phyloP scores from a whole-genome alignment of 164 flowering plant genomes.

The Berberis vulgaris region DNA sequence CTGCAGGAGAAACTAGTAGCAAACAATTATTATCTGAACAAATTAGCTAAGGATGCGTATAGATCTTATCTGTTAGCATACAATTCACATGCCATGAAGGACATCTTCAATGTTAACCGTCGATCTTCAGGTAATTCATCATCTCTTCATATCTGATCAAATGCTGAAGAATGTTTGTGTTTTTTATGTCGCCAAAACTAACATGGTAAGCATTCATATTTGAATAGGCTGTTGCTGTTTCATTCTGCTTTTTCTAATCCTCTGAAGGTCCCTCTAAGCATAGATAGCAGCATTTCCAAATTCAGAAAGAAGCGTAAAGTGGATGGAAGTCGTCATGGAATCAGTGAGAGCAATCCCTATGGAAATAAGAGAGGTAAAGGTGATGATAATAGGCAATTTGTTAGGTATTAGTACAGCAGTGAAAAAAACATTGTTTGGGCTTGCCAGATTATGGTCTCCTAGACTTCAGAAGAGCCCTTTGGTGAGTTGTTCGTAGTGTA shows the following conservation, averaged over 20 bases:
- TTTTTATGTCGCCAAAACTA: neutral
- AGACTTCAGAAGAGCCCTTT: no score
- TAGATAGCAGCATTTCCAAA: constrained; percentile 78
- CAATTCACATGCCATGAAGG: constrained; percentile 90
- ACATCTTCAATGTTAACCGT: constrained; percentile 77
- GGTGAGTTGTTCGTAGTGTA: no score
- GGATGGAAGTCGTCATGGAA: constrained; percentile 48
- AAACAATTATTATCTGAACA: constrained; percentile 58
- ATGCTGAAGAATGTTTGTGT: neutral
- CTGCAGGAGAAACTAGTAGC: constrained; percentile 73
- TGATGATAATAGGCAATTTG: constrained; percentile 28
- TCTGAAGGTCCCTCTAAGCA: constrained; percentile 65
- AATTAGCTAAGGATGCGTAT: constrained; percentile 91
- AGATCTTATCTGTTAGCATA: constrained; percentile 78
- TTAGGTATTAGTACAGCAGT: constrained; percentile 18
- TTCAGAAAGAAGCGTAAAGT: constrained; percentile 56
- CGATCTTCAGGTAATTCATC: constrained; percentile 64
- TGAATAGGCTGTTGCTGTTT: constrained; percentile 77
- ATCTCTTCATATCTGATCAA: neutral
- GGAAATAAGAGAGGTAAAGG: constrained; percentile 25
- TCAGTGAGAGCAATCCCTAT: constrained; percentile 60
- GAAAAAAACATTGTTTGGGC: no score
- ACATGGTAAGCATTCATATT: neutral
- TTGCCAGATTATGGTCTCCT: no score
- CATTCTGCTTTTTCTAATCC: constrained; percentile 85